These are phyloP conservation scores for Porcisia hertigi DNA, from an alignment of 208 protist genomes.

Conservation along the genomic window DNA sequence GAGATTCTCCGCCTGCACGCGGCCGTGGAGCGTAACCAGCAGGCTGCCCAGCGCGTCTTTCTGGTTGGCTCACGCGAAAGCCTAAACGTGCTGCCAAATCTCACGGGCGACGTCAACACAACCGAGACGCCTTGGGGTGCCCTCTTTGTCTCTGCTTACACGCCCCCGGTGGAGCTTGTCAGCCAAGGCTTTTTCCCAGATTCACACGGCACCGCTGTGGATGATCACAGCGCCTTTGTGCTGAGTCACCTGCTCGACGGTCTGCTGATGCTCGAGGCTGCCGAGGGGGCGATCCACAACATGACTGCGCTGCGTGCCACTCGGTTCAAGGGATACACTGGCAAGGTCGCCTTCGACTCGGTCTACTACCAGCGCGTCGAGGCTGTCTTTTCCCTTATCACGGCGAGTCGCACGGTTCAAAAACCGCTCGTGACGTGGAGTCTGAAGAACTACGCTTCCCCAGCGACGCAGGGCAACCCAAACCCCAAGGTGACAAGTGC, in stretches of 20 bases:
- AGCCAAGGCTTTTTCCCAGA: constrained; percentile 45
- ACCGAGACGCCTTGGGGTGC: constrained; percentile 52
- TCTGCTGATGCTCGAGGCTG: constrained; percentile 54
- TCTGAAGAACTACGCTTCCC: constrained; percentile 37
- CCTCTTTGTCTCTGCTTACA: constrained; percentile 73
- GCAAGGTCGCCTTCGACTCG: constrained; percentile 69
- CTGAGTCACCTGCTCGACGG: constrained; percentile 83
- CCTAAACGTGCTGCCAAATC: constrained; percentile 51
- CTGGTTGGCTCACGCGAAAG: constrained; percentile 68
- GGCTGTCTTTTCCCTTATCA: constrained; percentile 55
- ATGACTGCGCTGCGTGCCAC: constrained; percentile 49
- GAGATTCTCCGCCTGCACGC: constrained; percentile 55
- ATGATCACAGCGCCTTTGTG: constrained; percentile 78
- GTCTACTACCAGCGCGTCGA: constrained; percentile 70
- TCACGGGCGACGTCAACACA: constrained; percentile 37
- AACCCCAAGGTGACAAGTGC: constrained; percentile 35
- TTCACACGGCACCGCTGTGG: constrained; percentile 26
- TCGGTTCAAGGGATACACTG: constrained; percentile 71
- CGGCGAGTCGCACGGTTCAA: constrained; percentile 41
- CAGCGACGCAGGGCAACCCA: constrained; percentile 32
- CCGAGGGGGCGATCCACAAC: constrained; percentile 29
- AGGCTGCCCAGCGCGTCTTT: constrained; percentile 43
- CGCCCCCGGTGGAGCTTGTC: constrained; percentile 40
- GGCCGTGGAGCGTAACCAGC: constrained; percentile 41
- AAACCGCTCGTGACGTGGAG: constrained; percentile 66